Conservation (phyloP, 1,284 basidiomycete species). For the Takashimella koratensis region DNA sequence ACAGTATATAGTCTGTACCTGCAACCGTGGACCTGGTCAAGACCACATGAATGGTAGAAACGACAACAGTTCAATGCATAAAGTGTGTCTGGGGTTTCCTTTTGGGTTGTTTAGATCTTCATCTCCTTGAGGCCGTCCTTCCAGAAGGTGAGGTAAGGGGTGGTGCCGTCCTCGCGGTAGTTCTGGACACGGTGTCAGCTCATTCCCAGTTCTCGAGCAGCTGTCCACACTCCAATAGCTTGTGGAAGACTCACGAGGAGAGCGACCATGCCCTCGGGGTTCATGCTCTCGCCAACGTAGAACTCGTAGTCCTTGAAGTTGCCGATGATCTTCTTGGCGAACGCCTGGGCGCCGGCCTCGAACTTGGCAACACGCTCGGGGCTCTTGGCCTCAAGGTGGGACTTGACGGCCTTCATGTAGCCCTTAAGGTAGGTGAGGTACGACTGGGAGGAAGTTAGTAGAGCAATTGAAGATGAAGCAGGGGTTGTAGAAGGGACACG, state of each 20-base stretch:
- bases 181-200: no score
- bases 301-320: constrained; percentile 69
- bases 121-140: constrained; percentile 77
- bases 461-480: not conserved
- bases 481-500: not conserved
- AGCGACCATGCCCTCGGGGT: constrained; percentile 83
- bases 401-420: constrained; percentile 80
- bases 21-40: no score
- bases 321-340: constrained; percentile 81
- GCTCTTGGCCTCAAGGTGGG: constrained; percentile 57
- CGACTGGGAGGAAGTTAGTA: constrained; percentile 31
- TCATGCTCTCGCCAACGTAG: constrained; percentile 83
- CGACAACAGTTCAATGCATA: not conserved
- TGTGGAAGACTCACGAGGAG: constrained; percentile 57
- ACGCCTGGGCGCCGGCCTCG: constrained; percentile 73
- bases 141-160: constrained; percentile 85
- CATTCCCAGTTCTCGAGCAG: no score
- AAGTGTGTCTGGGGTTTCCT: not conserved
- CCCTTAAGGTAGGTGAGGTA: constrained; percentile 85
- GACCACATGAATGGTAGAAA: no score
- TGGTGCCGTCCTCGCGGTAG: constrained; percentile 58
- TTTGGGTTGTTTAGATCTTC: constrained; percentile 25
- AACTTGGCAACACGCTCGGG: constrained; percentile 73
- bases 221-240: not conserved
- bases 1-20: no score